Base-by-base conservation (phyloP, 2,329 filamentous ascomycete genomes). In the Pseudocercospora fuligena region DNA sequence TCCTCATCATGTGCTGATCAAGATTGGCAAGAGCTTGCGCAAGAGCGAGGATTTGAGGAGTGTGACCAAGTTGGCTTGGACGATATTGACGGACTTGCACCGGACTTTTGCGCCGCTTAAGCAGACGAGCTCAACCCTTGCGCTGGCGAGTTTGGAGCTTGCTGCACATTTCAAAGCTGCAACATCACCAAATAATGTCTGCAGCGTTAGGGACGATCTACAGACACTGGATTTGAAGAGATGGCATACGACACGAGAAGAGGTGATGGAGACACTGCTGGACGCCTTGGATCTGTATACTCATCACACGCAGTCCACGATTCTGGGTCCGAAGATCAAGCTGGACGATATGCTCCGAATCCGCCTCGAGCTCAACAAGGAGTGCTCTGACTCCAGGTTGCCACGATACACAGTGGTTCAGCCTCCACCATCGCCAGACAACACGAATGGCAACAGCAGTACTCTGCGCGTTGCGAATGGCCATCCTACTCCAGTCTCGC, bases 241-340 rank as follows among this genome's bases (percentile, higher is more conserved):
- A 60, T 83, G 81, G 81, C 73, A 75, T 19, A 83, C 81, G 0
- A 81, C 73, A 16, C 74, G 82, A 29, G 80, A 79, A 33, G 81
- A 84, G 67, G 76, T 84, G 54, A 83, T 84, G 81, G 94, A 98
- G 84, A 94, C 92, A 0, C 87, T 97, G 73, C 88, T 97, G 46
- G 95, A 98, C 76, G 85, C 97, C 0, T 86, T 98, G 27, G 94
- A 99, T 75, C 86, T 98, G 2, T 98, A 97, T 79, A 95, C 93
- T 0, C 92, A 97, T 75, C 90, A 96, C 76, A 88, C 88, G 63
- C 87, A 88, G 71, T 84, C 86, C 60, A 97, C 93, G 36, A 88
- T 90, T 60, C 83, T 97, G 21, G 94, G 93, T 6, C 83, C 86
- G 16, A 82, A 87, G 57, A 91, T 92, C 78, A 87, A 90, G 56